These are phyloP conservation scores for Simmondsia chinensis DNA, from an alignment of 148 eudicot species.

Conservation along the genomic window DNA sequence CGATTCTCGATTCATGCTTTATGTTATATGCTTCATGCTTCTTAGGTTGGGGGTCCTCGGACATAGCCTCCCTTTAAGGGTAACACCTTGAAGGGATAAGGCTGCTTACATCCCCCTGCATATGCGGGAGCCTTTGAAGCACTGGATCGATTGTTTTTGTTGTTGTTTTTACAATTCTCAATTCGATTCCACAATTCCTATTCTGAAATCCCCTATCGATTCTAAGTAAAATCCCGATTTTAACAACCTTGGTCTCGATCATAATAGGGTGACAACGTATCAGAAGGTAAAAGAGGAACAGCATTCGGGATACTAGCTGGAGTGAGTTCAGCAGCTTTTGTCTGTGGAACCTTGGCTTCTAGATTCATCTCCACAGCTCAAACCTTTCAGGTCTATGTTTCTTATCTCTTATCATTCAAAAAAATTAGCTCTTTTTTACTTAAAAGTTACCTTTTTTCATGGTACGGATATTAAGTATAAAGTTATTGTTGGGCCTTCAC, in stretches of 20 bases:
- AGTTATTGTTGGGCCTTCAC: no score
- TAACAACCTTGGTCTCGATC: not conserved
- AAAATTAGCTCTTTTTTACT: not conserved
- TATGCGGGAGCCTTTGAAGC: no score
- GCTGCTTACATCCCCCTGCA: no score
- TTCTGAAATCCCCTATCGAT: not conserved
- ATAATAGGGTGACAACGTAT: conserved; percentile 55
- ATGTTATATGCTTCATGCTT: no score
- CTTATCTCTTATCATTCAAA: not conserved
- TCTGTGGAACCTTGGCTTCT: conserved; percentile 61
- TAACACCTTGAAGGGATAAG: no score
- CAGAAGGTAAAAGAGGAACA: conserved; percentile 45
- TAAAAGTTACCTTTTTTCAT: no score
- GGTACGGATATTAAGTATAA: no score
- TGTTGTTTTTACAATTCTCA: not conserved
- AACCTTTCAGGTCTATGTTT: conserved; percentile 45
- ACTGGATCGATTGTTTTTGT: no score
- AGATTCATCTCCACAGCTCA: conserved; percentile 61
- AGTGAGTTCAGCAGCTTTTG: conserved; percentile 47
- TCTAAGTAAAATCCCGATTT: not conserved
- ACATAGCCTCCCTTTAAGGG: no score
- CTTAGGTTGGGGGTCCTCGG: no score
- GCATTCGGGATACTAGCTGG: conserved; percentile 64
- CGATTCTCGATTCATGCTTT: no score
- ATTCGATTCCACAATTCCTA: not conserved